phyloP scores from a whole-genome alignment of 352 stramenopile species.

The Phytophthora tubulina region DNA sequence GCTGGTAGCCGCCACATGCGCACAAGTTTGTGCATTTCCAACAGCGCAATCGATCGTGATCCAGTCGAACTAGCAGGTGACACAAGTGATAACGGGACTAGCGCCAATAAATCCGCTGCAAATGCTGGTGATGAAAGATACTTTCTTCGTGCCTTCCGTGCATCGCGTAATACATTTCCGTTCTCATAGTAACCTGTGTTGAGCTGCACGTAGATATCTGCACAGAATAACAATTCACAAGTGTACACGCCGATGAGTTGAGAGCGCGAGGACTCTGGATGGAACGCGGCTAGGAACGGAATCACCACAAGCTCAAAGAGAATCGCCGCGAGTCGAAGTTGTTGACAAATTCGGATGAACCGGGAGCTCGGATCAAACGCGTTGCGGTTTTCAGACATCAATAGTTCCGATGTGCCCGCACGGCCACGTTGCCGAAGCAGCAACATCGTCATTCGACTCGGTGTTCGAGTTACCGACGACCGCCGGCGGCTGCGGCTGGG shows the following conservation, averaged over 20 bases:
- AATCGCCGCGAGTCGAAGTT: slow-evolving; percentile 62
- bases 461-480: slow-evolving; percentile 29
- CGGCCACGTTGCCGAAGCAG: slow-evolving; percentile 48
- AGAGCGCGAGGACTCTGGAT: slow-evolving; percentile 14
- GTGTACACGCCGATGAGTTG: slow-evolving; percentile 57
- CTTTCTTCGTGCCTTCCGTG: slow-evolving; percentile 62
- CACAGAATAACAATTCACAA: slow-evolving; percentile 67
- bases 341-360: slow-evolving; percentile 62
- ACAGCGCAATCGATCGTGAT: slow-evolving; percentile 29
- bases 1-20: slow-evolving; percentile 57
- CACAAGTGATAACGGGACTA: slow-evolving; percentile 62
- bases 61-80: slow-evolving; percentile 15
- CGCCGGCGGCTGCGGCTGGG: slow-evolving; percentile 35
- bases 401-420: slow-evolving; percentile 56
- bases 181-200: slow-evolving; percentile 82
- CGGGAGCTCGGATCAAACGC: slow-evolving; percentile 69
- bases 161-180: slow-evolving; percentile 72
- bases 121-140: slow-evolving; percentile 70
- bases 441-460: slow-evolving; percentile 25
- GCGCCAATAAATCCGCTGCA: slow-evolving; percentile 55
- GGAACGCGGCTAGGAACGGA: slow-evolving; percentile 59
- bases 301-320: slow-evolving; percentile 62
- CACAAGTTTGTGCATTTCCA: slow-evolving; percentile 71
- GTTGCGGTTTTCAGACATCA: slow-evolving; percentile 61
- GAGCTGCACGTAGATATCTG: slow-evolving; percentile 77